Evolutionary conservation across 345 rosid species (phyloP), one percentile per base, ranked within the genome.

Genomic region (Moricandia arvensis): DNA sequence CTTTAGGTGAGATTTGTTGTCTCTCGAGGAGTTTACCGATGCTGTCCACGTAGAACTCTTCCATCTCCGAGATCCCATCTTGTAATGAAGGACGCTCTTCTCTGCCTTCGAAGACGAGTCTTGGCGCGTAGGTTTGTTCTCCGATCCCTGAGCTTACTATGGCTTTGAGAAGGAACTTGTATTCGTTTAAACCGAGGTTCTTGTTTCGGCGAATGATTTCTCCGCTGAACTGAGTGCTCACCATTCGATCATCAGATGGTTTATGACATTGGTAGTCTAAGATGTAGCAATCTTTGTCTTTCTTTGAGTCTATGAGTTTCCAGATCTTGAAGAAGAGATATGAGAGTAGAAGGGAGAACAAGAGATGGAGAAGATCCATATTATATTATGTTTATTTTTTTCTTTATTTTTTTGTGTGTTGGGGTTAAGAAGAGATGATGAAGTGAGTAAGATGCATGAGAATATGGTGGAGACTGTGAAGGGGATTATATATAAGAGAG

Each of bases 41-140:
- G 85, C 86, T 86, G 45, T 88, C 96, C 0, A 67, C 6, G 47
- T 86, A 91, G 68, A 94, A 89, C 68, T 94, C 98, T 8, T 94
- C 97, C 97, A 91, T 89, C 88, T 94, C 98, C 1, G 41, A 29
- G 81, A 89, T 76, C 29, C 82, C 86, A 11, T 94, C 98, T 18
- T 76, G 78, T 55, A 86, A 66, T 0, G 85, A 72, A 1, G 99
- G 99, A 61, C 18, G 69, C 16, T 89, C 91, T 75, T 87, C 89
- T 21, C 85, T 51, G 17, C 91, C 90, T 24, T 78, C 73, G 31
- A 88, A 84, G 66, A 88, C 77, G 49, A 84, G 70, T 72, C 90
- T 79, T 1, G 96, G 96, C 26, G 87, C 90, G 15, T 90, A 90
- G 29, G 93, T 86, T 72, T 85, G 80, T 65, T 90, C 96, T 0